A percentile compares a stretch with the other conserved stretches of the same genome.
Evolutionary conservation across 129 eudicot species (phyloP).

Genomic region (Deinandra increscens): DNA sequence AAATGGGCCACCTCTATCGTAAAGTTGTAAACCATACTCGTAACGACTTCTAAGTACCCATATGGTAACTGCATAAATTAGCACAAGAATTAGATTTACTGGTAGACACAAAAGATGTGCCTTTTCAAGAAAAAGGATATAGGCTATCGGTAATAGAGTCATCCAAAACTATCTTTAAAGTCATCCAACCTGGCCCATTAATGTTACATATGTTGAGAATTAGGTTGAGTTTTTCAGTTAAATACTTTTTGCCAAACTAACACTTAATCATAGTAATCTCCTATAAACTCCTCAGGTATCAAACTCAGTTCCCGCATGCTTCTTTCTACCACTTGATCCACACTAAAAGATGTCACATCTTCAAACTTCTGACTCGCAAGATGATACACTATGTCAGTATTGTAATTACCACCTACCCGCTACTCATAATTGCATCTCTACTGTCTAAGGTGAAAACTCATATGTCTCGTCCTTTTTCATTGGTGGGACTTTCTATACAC

Average conservation of each 20-base stretch:
- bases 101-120: slow-evolving; percentile 8
- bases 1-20: neutral
- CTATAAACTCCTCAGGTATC: slow-evolving; percentile 30
- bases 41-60: neutral
- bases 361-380: slow-evolving; percentile 37
- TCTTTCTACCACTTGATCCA: slow-evolving; percentile 19
- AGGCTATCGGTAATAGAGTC: slow-evolving; percentile 17
- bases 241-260: slow-evolving; percentile 26
- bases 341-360: slow-evolving; percentile 38
- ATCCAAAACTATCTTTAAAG: slow-evolving; percentile 16
- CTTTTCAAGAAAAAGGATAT: slow-evolving; percentile 14
- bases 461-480: slow-evolving; percentile 60
- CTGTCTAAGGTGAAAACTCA: slow-evolving; percentile 56
- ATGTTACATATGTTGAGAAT: slow-evolving; percentile 26
- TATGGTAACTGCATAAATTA: slow-evolving; percentile 12
- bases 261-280: slow-evolving; percentile 8
- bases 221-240: slow-evolving; percentile 16
- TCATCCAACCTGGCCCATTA: slow-evolving; percentile 31
- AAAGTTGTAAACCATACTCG: neutral
- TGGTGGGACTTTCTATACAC: slow-evolving; percentile 46
- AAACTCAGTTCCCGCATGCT: slow-evolving; percentile 22
- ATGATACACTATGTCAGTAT: slow-evolving; percentile 31
- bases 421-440: slow-evolving; percentile 47
- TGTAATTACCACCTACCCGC: slow-evolving; percentile 8
- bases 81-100: slow-evolving; percentile 17